Evolutionary conservation across 805 yeast genomes (phyloP).

Genomic region (Blastobotrys chiropterorum): DNA sequence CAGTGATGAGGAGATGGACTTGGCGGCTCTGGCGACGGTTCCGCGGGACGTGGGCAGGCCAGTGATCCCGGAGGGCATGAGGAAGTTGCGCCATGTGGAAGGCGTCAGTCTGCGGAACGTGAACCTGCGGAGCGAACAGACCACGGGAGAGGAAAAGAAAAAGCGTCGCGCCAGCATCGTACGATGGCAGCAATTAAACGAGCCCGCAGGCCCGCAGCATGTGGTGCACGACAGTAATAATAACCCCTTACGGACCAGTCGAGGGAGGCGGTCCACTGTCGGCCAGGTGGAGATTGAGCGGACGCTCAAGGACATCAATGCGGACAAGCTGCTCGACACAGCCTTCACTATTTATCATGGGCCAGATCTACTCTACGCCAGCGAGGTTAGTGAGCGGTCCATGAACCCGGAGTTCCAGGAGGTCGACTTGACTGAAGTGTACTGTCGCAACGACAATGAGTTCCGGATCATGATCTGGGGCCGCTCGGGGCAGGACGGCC

Average conservation of each 20-base stretch:
- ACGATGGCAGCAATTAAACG: background rate
- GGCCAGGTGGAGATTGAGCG: conserved; percentile 18
- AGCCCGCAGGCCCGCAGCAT: background rate
- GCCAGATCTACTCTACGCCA: conserved; percentile 13
- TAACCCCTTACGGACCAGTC: background rate
- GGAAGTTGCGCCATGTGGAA: conserved; percentile 18
- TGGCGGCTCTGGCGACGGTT: conserved; percentile 8
- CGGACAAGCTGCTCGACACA: conserved; percentile 18
- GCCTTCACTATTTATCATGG: conserved; percentile 12
- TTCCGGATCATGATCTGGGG: conserved; percentile 17
- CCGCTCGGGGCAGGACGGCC: background rate
- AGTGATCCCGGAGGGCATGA: conserved; percentile 10
- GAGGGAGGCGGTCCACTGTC: conserved; percentile 1
- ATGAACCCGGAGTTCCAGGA: conserved; percentile 22
- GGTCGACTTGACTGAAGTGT: conserved; percentile 13
- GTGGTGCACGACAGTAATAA: background rate
- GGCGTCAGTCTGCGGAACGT: conserved; percentile 18
- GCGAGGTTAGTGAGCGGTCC: conserved; percentile 16
- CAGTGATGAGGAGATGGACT: conserved; percentile 9
- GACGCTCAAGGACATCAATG: conserved; percentile 28
- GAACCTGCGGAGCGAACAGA: background rate
- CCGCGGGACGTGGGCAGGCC: conserved; percentile 16
- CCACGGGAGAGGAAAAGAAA: background rate
- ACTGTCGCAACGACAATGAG: conserved; percentile 8
- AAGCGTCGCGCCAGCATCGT: background rate